Percentiles rank a stretch among this genome's conserved stretches.
Evolutionary conservation across 2,329 filamentous ascomycete genomes (phyloP).

Genomic region (Teratosphaeria gauchensis): DNA sequence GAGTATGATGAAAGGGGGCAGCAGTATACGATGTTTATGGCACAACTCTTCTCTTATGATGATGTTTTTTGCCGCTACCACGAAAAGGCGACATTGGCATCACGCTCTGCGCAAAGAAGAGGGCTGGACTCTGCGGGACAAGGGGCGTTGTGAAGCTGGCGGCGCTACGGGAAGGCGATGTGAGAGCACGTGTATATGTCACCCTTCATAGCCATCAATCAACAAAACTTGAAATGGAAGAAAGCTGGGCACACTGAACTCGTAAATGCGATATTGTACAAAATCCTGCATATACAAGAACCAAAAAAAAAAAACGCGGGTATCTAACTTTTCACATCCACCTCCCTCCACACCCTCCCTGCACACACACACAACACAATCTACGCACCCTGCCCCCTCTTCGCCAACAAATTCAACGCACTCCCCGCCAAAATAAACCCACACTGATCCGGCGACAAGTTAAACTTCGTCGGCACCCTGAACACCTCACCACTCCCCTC

Average conservation of each 20-base stretch:
- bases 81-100: not conserved
- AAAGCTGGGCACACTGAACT: too few relatives aligned
- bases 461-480: constrained; percentile 71
- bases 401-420: constrained; percentile 78
- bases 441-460: constrained; percentile 80
- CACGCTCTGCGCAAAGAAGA: not conserved
- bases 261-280: too few relatives aligned
- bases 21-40: not conserved
- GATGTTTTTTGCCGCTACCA: not conserved
- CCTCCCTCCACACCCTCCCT: not conserved
- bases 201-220: not conserved
- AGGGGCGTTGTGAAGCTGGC: not conserved
- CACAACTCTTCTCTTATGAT: not conserved
- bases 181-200: not conserved
- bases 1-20: not conserved
- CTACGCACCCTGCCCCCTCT: constrained; percentile 36
- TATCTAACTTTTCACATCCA: constrained; percentile 1
- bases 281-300: too few relatives aligned
- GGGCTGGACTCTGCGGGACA: not conserved
- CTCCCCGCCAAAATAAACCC: constrained; percentile 88
- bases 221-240: too few relatives aligned
- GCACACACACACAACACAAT: not conserved
- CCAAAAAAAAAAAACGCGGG: too few relatives aligned
- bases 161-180: not conserved
- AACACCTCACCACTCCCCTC: constrained; percentile 50